Conservation (phyloP, 305 asterid species). For the Fraxinus sp. region DNA sequence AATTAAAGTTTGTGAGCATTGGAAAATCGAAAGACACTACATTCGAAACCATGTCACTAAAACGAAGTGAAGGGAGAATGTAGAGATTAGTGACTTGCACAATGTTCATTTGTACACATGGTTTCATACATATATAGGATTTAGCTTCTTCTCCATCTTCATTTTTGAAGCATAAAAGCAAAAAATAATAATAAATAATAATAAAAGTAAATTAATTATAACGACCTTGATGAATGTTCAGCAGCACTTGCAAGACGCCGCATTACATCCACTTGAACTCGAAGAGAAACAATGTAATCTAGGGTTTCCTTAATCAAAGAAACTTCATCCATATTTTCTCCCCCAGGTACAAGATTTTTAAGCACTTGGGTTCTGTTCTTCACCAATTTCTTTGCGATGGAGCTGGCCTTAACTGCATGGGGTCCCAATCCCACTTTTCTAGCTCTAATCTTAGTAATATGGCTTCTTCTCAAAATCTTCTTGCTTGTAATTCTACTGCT, state of each 20-base stretch:
- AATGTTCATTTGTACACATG: neutral
- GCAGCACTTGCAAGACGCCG: constrained; percentile 55
- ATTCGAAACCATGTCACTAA: neutral
- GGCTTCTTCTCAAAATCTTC: constrained; percentile 46
- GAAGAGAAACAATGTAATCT: constrained; percentile 71
- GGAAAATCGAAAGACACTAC: neutral
- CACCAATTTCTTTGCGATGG: constrained; percentile 49
- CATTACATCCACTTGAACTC: constrained; percentile 85
- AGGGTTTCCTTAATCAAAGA: constrained; percentile 81
- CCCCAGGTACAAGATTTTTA: constrained; percentile 79
- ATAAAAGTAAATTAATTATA: neutral
- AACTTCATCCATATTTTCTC: constrained; percentile 59
- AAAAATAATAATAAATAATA: constrained; percentile 1
- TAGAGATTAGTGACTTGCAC: neutral
- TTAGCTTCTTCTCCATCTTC: neutral
- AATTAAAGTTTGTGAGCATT: neutral
- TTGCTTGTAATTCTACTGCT: constrained; percentile 39
- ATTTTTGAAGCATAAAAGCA: neutral
- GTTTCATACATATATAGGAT: neutral
- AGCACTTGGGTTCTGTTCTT: constrained; percentile 62
- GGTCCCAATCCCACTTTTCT: constrained; percentile 23
- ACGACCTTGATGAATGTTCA: constrained; percentile 21
- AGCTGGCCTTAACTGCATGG: constrained; percentile 18
- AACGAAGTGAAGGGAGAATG: neutral
- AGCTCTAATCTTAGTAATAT: constrained; percentile 17